Evolutionary conservation across 164 flowering plant genomes (phyloP).

Genomic region (Stephania cephalantha): DNA sequence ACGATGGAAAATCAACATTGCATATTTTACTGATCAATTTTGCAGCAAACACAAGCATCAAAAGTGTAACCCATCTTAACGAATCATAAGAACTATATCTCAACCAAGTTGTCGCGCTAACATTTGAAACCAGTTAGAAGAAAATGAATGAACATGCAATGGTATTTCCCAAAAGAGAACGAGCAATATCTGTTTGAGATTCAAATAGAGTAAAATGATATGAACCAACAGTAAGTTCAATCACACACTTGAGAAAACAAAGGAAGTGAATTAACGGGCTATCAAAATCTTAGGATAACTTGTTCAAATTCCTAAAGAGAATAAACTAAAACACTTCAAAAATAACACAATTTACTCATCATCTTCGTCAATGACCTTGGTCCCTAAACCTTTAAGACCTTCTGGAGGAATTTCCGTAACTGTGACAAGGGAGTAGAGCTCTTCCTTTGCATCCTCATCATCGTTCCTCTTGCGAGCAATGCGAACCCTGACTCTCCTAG

Average conservation of each 20-base stretch:
- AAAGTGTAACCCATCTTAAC: no score
- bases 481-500: constrained; percentile 14
- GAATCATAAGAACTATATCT: no score
- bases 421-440: constrained; percentile 15
- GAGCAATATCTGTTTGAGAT: background rate
- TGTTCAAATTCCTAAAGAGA: background rate
- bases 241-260: background rate
- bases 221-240: background rate
- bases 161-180: background rate
- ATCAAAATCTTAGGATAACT: background rate
- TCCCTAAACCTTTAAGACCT: constrained; percentile 9
- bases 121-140: no score
- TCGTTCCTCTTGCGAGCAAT: constrained; percentile 15
- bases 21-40: no score
- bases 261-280: background rate
- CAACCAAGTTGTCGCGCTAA: no score
- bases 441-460: constrained; percentile 16
- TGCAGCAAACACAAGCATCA: no score
- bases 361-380: constrained; percentile 14
- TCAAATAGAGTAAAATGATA: background rate
- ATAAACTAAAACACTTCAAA: background rate
- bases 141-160: no score
- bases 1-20: no score
- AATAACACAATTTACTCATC: constrained; percentile 5
- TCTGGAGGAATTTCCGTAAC: constrained; percentile 9